phyloP scores from a whole-genome alignment of 2,329 filamentous ascomycete species.

The Coniochaeta sp. region DNA sequence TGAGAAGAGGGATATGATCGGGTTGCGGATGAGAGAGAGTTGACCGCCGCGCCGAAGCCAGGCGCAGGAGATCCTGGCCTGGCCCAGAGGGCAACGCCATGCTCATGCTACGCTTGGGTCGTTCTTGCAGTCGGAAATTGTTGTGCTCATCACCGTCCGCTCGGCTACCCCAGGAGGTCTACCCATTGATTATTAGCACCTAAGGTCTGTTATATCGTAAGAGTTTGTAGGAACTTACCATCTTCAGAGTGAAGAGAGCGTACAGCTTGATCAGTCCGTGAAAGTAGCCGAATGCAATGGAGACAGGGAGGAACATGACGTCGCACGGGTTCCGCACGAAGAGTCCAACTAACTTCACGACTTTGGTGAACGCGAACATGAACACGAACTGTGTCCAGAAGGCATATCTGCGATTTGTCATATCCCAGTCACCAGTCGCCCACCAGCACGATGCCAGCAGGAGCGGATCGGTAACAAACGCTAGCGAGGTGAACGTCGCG shows the following conservation, averaged over 20 bases:
- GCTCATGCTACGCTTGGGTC: slow-evolving; percentile 23
- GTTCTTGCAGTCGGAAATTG: slow-evolving; percentile 19
- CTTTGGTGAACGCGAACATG: slow-evolving; percentile 79
- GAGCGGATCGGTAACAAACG: slow-evolving; percentile 69
- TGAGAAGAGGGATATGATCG: background rate
- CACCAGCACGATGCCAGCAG: slow-evolving; percentile 63
- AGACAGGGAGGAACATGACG: slow-evolving; percentile 72
- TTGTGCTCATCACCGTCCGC: slow-evolving; percentile 85
- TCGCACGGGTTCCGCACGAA: slow-evolving; percentile 80
- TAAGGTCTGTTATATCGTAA: background rate
- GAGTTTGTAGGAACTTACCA: slow-evolving; percentile 48
- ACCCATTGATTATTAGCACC: slow-evolving; percentile 7
- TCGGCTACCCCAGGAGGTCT: slow-evolving; percentile 95
- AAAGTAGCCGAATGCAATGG: slow-evolving; percentile 84
- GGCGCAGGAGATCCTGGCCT: slow-evolving; percentile 15
- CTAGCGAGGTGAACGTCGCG: slow-evolving; percentile 85
- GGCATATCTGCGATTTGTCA: slow-evolving; percentile 41
- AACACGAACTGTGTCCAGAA: slow-evolving; percentile 60
- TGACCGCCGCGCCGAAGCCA: background rate
- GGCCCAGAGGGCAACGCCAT: slow-evolving; percentile 24
- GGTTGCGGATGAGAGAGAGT: background rate
- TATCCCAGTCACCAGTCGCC: slow-evolving; percentile 56
- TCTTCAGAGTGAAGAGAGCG: slow-evolving; percentile 72
- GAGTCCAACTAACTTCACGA: slow-evolving; percentile 81
- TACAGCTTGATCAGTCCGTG: slow-evolving; percentile 91